These are phyloP conservation scores for Colletotrichum sublineola DNA, from an alignment of 2,329 filamentous ascomycete species.

Conservation along the genomic window DNA sequence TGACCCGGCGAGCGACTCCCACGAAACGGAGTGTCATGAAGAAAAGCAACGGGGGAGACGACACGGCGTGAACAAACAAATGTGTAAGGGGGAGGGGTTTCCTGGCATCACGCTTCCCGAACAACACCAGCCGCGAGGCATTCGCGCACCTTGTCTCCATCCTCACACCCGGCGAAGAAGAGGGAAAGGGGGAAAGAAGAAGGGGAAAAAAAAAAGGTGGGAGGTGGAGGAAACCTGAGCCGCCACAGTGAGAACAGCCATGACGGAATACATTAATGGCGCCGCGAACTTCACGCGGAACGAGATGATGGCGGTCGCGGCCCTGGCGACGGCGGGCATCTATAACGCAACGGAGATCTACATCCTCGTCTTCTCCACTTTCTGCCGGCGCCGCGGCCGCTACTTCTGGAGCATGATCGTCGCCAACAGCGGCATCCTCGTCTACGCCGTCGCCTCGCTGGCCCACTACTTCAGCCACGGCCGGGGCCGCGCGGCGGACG, in stretches of 20 bases:
- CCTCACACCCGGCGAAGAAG: background rate
- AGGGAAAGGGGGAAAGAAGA: too few relatives aligned
- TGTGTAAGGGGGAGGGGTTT: background rate
- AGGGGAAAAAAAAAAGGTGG: too few relatives aligned
- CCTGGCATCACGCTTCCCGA: background rate
- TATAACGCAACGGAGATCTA: slow-evolving; percentile 47
- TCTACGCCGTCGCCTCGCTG: slow-evolving; percentile 67
- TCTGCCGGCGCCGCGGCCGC: slow-evolving; percentile 45
- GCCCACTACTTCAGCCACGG: slow-evolving; percentile 51
- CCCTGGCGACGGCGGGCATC: slow-evolving; percentile 43
- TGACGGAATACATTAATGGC: slow-evolving; percentile 29
- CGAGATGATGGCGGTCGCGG: slow-evolving; percentile 42
- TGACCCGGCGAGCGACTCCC: background rate
- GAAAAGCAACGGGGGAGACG: background rate
- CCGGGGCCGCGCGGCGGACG: too few relatives aligned
- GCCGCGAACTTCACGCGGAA: slow-evolving; percentile 19
- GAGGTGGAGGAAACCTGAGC: too few relatives aligned
- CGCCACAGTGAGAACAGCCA: background rate
- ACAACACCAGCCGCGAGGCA: background rate
- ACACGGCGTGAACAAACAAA: background rate
- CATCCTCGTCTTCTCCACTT: slow-evolving; percentile 47
- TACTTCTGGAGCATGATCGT: slow-evolving; percentile 51
- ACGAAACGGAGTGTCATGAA: background rate
- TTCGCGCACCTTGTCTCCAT: background rate
- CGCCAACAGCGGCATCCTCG: slow-evolving; percentile 57